phyloP scores from a whole-genome alignment of 768 basidiomycete genomes.

The Boletus patriciae region DNA sequence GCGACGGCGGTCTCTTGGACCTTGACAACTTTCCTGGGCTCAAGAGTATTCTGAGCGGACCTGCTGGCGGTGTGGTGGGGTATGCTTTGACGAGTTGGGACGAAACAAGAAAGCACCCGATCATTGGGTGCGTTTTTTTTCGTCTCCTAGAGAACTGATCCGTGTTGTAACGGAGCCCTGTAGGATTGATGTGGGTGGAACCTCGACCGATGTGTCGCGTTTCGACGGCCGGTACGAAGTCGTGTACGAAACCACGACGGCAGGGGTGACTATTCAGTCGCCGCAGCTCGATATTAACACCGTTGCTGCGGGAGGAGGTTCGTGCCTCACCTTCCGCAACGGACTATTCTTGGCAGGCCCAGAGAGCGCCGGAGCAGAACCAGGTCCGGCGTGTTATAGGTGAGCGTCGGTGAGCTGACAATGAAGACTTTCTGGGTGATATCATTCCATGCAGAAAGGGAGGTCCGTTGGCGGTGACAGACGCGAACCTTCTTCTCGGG shows the following conservation, averaged over 20 bases:
- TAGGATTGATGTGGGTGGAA: conserved; percentile 92
- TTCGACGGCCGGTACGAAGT: conserved; percentile 90
- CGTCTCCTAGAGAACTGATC: neutral
- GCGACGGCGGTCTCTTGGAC: conserved; percentile 85
- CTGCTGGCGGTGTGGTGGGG: conserved; percentile 95
- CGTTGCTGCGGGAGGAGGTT: conserved; percentile 94
- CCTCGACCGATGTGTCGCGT: conserved; percentile 92
- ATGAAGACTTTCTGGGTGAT: neutral
- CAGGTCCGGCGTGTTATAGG: conserved; percentile 91
- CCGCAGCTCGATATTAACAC: conserved; percentile 96
- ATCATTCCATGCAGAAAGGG: conserved; percentile 59
- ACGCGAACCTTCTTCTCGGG: conserved; percentile 89
- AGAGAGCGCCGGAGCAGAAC: conserved; percentile 90
- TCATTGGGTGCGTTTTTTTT: conserved; percentile 69
- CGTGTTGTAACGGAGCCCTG: neutral
- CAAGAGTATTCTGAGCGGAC: conserved; percentile 90
- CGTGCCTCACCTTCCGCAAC: conserved; percentile 83
- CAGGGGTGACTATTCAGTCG: conserved; percentile 88
- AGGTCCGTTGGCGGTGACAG: conserved; percentile 88
- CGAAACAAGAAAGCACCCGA: conserved; percentile 59
- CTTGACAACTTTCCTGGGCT: conserved; percentile 85
- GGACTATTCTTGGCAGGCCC: conserved; percentile 91
- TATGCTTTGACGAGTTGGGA: conserved; percentile 92
- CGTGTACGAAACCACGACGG: conserved; percentile 94
- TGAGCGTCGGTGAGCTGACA: conserved; percentile 31